Evolutionary conservation across 179 eudicot genomes (phyloP), one percentile per base, ranked within the genome.

Genomic region (Silene coronaria): DNA sequence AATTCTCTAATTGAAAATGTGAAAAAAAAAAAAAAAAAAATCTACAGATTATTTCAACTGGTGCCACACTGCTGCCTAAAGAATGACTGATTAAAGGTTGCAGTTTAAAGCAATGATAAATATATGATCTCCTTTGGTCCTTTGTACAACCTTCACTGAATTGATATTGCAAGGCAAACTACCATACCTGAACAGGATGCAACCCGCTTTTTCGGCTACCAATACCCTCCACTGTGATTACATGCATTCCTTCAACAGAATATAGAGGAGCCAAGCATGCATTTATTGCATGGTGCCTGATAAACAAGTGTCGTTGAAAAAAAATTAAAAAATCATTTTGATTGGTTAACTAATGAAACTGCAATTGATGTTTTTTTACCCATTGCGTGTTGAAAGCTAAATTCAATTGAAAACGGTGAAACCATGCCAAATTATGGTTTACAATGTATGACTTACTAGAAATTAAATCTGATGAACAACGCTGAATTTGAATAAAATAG

Each of bases 221-320:
- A 73, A 96, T 78, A 71, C 99, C 99, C 85, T 96, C 99, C 74
- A 93, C 93, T 21, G 99, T 93, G 81, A 96, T 89, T 27, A 96
- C 91, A 84, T 96, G 99, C 98, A 91, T 91, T 82, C 99, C 99
- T 84, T 96, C 99, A 17, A 96, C 94, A 51, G 99, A 91, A 81
- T 96, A 96, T 38, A 96, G 79, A 57, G 99, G 99, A 79, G 99
- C 90, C 85, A 96, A 89, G 91, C 98, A 96, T 66, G 99, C 98
- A 88, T 96, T 96, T 58, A 96, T 79, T 51, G 99, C 97, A 76
- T 79, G 77, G 80, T 96, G 99, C 90, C 99, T 96, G 86, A 26
- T 69, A 75, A 74, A 74, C 59, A 51, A 71, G 68, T 45, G 71
- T 53, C 64, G 64, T 51, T 22, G 19, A 34, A 42, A 12, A 45